phyloP scores from a whole-genome alignment of 2,329 filamentous ascomycete species.

The Cercospora zeae-maydis region DNA sequence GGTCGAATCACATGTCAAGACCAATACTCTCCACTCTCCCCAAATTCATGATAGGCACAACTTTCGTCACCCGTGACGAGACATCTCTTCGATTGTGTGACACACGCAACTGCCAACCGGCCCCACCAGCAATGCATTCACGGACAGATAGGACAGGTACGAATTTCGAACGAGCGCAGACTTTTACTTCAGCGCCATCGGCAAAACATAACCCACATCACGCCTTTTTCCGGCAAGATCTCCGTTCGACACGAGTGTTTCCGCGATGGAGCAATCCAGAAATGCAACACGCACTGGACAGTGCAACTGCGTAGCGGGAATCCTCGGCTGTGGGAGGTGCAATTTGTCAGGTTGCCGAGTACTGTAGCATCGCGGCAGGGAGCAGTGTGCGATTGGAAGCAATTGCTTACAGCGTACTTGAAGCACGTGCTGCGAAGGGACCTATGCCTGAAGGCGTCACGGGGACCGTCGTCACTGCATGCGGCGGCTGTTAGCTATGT shows the following conservation, averaged over 20 bases:
- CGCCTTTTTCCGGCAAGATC: slow-evolving; percentile 24
- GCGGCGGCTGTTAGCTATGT: slow-evolving; percentile 10
- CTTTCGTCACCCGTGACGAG: slow-evolving; percentile 25
- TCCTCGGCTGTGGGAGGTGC: slow-evolving; percentile 8
- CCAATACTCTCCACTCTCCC: slow-evolving; percentile 4
- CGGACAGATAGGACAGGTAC: neutral
- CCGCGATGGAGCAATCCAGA: slow-evolving; percentile 21
- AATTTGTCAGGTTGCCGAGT: slow-evolving; percentile 19
- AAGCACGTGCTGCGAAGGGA: neutral
- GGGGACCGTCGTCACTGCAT: neutral
- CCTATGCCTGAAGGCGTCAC: neutral
- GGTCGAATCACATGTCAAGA: slow-evolving; percentile 20
- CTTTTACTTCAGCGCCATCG: slow-evolving; percentile 21
- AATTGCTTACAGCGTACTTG: slow-evolving; percentile 27
- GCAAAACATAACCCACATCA: slow-evolving; percentile 23
- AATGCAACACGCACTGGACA: slow-evolving; percentile 31
- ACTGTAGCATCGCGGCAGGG: slow-evolving; percentile 19
- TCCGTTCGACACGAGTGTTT: slow-evolving; percentile 18
- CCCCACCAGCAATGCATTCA: too few relatives aligned
- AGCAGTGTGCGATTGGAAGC: slow-evolving; percentile 27
- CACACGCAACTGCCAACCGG: too few relatives aligned
- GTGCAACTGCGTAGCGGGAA: slow-evolving; percentile 18
- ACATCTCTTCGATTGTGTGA: too few relatives aligned
- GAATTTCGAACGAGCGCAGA: slow-evolving; percentile 20
- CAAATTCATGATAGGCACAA: slow-evolving; percentile 22